Evolutionary conservation across 2,329 filamentous ascomycete species (phyloP).

Genomic region (Neurospora sp.): DNA sequence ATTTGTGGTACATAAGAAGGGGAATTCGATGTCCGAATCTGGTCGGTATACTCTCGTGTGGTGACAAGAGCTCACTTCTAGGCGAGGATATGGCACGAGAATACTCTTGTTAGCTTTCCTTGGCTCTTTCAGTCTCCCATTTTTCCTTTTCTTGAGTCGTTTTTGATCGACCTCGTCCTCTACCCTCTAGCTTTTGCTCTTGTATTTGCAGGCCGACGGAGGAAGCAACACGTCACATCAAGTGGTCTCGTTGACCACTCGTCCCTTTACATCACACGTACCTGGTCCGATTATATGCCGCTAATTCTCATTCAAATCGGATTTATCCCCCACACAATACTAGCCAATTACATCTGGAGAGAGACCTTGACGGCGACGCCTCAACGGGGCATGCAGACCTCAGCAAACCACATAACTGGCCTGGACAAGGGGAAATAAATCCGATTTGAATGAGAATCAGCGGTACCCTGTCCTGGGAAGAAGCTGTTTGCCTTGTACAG

Average conservation of each 20-base stretch:
- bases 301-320: no score
- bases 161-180: neutral
- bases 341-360: no score
- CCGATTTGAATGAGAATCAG: no score
- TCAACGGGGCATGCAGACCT: no score
- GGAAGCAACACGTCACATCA: neutral
- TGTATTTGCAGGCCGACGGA: neutral
- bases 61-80: neutral
- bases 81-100: neutral
- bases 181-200: neutral
- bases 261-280: neutral
- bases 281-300: neutral
- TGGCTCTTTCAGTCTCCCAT: neutral
- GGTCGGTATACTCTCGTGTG: neutral
- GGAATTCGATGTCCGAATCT: neutral
- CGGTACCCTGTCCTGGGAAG: neutral
- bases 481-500: neutral
- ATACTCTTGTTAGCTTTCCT: neutral
- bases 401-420: no score
- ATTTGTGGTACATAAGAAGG: neutral
- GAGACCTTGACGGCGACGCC: no score
- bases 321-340: no score
- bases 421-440: no score
- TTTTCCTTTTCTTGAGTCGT: neutral
- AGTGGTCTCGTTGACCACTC: neutral